Conservation (phyloP, 371 early-diverging fungal species). For the Syncephalis fuscata region DNA sequence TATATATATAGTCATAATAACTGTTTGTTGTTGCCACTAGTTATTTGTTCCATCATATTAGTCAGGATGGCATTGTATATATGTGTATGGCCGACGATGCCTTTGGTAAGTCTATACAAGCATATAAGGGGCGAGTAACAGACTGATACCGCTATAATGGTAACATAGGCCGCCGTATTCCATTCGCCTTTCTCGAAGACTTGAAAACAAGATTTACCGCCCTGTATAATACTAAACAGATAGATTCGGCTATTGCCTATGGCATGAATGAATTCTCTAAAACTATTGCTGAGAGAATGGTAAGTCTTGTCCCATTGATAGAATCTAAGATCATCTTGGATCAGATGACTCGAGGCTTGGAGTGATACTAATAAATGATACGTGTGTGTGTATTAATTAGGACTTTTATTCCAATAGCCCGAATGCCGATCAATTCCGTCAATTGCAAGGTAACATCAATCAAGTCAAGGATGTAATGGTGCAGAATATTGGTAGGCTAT, state of each 20-base stretch:
- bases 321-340: too few species aligned
- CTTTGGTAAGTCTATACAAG: conserved; percentile 52
- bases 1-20: too few species aligned
- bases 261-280: conserved; percentile 71
- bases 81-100: conserved; percentile 82
- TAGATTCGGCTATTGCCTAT: conserved; percentile 43
- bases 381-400: conserved; percentile 13
- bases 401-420: conserved; percentile 60
- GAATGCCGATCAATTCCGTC: conserved; percentile 54
- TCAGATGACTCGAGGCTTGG: too few species aligned
- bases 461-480: conserved; percentile 91
- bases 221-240: conserved; percentile 37
- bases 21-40: too few species aligned
- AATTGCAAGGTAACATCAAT: conserved; percentile 79
- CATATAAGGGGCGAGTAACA: not conserved
- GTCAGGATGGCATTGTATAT: conserved; percentile 61
- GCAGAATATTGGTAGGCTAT: conserved; percentile 58
- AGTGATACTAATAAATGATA: not conserved
- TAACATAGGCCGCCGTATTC: conserved; percentile 49
- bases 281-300: conserved; percentile 66
- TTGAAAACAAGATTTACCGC: conserved; percentile 42
- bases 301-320: conserved; percentile 9
- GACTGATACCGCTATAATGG: not conserved
- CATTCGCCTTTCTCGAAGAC: conserved; percentile 81
- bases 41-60: conserved; percentile 80